phyloP scores from a whole-genome alignment of 441 rosid species.

The Adansonia rubrostipa region DNA sequence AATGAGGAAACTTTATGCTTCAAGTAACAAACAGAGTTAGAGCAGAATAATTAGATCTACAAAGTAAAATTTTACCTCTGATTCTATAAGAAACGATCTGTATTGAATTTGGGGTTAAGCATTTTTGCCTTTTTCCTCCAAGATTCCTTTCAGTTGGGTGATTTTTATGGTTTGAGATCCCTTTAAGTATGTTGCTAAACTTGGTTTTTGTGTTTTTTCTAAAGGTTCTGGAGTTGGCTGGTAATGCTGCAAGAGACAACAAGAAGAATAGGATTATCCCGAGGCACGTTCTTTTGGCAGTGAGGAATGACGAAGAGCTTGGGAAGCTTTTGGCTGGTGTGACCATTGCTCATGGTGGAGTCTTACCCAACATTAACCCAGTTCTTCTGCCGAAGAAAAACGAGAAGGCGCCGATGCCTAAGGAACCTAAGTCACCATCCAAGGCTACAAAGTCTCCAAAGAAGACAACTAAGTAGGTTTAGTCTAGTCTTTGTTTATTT shows the following conservation, averaged over 20 bases:
- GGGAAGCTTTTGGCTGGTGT: conserved; percentile 67
- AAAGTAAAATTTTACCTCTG: background rate
- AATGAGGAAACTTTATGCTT: background rate
- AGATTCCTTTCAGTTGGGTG: background rate
- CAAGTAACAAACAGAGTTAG: background rate
- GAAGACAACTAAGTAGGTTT: conserved; percentile 62
- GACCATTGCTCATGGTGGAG: conserved; percentile 64
- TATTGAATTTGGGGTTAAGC: background rate
- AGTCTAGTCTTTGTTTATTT: background rate
- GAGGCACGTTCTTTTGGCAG: conserved; percentile 58
- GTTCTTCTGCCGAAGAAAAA: conserved; percentile 58
- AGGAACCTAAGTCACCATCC: conserved; percentile 61
- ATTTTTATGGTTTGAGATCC: background rate
- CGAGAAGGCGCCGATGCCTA: conserved; percentile 36
- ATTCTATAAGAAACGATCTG: background rate
- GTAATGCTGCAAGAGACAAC: conserved; percentile 57
- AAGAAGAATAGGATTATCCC: conserved; percentile 63
- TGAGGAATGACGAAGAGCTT: conserved; percentile 66
- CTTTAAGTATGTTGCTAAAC: background rate
- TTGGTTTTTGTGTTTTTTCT: background rate
- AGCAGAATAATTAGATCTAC: background rate
- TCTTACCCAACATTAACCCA: conserved; percentile 61
- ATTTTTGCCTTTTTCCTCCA: background rate
- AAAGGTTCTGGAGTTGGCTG: conserved; percentile 56
- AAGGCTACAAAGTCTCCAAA: conserved; percentile 63